phyloP scores from a whole-genome alignment of 108 stramenopile genomes.

The Nitzschia putrida region DNA sequence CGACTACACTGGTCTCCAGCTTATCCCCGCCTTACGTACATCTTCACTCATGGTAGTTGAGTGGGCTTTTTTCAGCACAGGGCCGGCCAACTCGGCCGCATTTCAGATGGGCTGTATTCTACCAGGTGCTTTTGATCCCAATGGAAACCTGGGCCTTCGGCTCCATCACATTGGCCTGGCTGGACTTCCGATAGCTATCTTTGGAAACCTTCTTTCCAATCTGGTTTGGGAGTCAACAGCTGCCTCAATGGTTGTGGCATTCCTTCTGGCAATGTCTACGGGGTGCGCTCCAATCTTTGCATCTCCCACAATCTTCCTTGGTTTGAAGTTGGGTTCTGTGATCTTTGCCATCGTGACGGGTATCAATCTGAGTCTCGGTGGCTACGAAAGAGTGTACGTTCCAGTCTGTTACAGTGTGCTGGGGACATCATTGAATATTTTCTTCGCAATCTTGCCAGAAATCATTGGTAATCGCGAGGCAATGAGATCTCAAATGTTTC shows the following conservation, averaged over 20 bases:
- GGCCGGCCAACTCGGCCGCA: too few species aligned
- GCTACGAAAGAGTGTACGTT: not conserved
- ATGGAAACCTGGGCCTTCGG: not conserved
- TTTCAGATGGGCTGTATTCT: too few species aligned
- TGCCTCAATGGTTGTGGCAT: not conserved
- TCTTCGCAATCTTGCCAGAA: not conserved
- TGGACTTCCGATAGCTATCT: not conserved
- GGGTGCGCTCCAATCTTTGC: constrained; percentile 1
- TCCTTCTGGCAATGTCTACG: not conserved
- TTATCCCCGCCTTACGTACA: constrained; percentile 3
- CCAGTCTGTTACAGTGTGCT: not conserved
- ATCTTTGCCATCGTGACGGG: not conserved
- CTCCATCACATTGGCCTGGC: constrained; percentile 4
- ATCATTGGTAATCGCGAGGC: too few species aligned
- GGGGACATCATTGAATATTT: not conserved
- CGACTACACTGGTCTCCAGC: not conserved
- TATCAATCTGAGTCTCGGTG: not conserved
- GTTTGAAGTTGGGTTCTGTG: constrained; percentile 4
- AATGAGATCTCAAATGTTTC: not conserved
- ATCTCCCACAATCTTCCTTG: not conserved
- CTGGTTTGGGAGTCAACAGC: not conserved
- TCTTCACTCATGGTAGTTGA: not conserved
- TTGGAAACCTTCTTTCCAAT: not conserved
- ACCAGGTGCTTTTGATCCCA: not conserved
- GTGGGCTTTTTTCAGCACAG: constrained; percentile 2